These are phyloP conservation scores for Entophlyctis helioformis DNA, from an alignment of 192 early-diverging fungal species.

Conservation along the genomic window DNA sequence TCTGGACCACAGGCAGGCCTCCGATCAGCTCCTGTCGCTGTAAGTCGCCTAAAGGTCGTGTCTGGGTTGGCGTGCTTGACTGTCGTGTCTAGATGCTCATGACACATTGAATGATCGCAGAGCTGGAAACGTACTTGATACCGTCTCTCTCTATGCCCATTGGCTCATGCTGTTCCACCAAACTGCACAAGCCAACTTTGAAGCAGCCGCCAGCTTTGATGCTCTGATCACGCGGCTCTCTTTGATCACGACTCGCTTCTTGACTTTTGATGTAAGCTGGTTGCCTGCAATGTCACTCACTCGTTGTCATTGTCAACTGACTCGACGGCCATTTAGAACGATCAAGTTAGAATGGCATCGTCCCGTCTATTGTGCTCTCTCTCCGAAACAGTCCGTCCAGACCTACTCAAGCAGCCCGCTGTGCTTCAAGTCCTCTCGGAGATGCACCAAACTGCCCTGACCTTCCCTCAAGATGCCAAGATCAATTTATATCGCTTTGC, in stretches of 20 bases:
- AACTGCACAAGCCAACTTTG: not conserved
- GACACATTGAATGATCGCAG: not conserved
- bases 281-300: too few relatives aligned
- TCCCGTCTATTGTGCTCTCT: conserved; percentile 3
- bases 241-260: not conserved
- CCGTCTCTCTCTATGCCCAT: not conserved
- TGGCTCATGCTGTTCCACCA: not conserved
- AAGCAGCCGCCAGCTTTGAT: not conserved
- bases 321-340: not conserved
- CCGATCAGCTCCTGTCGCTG: not conserved
- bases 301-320: not conserved
- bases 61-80: not conserved
- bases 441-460: conserved; percentile 1
- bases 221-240: not conserved
- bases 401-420: conserved; percentile 2
- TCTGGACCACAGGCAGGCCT: not conserved
- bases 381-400: conserved; percentile 4
- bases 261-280: not conserved
- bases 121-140: not conserved
- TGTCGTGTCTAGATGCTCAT: not conserved
- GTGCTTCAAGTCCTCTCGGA: conserved; percentile 1
- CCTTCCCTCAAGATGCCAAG: not conserved
- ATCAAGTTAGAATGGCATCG: not conserved
- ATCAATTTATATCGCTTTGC: conserved; percentile 1
- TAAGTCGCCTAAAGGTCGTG: not conserved